Evolutionary conservation across 2,329 filamentous ascomycete species (phyloP), one percentile per base, ranked within the genome.

Genomic region (Phoma sp.): DNA sequence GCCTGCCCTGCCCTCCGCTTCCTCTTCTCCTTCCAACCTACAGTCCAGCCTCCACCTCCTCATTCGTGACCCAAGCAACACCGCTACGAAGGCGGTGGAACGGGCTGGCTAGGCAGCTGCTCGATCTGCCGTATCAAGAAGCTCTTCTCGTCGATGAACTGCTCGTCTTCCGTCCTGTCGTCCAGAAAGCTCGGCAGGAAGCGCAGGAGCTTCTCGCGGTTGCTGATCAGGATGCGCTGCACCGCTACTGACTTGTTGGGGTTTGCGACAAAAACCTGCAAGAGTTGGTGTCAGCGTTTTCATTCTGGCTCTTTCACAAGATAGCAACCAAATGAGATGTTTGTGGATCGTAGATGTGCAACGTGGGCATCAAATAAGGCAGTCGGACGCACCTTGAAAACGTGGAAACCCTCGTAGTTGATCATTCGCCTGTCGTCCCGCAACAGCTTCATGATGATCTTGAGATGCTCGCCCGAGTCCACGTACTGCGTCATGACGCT

Each of bases 401-500:
- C 93, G 73, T 99, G 95, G 75, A 99, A 99, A 7, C 93, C 95
- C 75, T 99, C 95, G 74, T 99, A 99, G 77, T 98, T 95, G 58
- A 99, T 95, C 93, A 99, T 99, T 76, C 96, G 95, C 65, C 93
- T 86, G 75, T 98, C 93, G 74, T 98, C 95, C 64, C 92, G 88
- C 57, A 99, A 80, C 55, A 99, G 82, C 75, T 96, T 98, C 95
- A 99, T 99, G 79, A 93, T 95, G 61, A 98, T 89, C 79, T 99
- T 99, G 65, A 99, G 84, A 71, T 99, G 93, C 72, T 98, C 93
- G 56, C 93, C 93, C 43, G 89, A 88, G 74, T 96, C 93, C 54
- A 99, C 95, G 72, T 98, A 99, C 59, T 89, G 87, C 52, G 93
- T 98, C 95, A 99, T 99, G 71, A 98, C 91, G 71, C 88, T 91